Base-by-base conservation (phyloP, 2,329 filamentous ascomycete species). In the Aurifilum marmelostoma region DNA sequence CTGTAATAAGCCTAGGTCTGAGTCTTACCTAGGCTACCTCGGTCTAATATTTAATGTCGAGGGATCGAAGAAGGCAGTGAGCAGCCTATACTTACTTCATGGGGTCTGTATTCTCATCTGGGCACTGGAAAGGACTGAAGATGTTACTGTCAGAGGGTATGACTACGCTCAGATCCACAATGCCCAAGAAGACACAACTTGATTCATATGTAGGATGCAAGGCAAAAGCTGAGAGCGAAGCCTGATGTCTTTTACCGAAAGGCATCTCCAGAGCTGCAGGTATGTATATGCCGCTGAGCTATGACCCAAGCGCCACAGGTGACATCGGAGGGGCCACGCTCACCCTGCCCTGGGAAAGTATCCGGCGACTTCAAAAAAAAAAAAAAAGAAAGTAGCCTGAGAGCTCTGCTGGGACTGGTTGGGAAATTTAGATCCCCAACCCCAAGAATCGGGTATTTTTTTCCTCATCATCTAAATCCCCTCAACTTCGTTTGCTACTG, bases 281-380 rank as follows among this genome's bases (percentile, higher is more conserved):
- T n/a, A 34, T 34, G 34, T 34, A 32, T 63, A 63, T n/a, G n/a
- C 62, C 62, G 24, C 16, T 29, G 62, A n/a, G 43, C 29, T 24
- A 29, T 43, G 62, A 54, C 43, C 41, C 5, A 43, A 27, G 21
- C 62, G 43, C 43, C 27, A 63, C 43, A 27, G 52, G 12, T 37
- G 4, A 27, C 34, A 47, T 39, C 24, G 63, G 52, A 29, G 47
- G 60, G 61, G 37, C 41, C 61, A 63, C 47, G 61, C 61, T 63
- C 61, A 63, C 61, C 61, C 41, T 63, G 29, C n/a, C 37, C 41
- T 63, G 24, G 61, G 27, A 41, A 39, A 47, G 47, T 63, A 11
- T 29, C 41, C 60, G 41, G 41, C 18, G 16, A 43, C 9, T 43
- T 32, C 32, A 50, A 47, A 18, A 47, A 21, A 63, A 43, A 63